Evolutionary conservation across 805 yeast genomes (phyloP).

Genomic region (Naumovozyma baii): DNA sequence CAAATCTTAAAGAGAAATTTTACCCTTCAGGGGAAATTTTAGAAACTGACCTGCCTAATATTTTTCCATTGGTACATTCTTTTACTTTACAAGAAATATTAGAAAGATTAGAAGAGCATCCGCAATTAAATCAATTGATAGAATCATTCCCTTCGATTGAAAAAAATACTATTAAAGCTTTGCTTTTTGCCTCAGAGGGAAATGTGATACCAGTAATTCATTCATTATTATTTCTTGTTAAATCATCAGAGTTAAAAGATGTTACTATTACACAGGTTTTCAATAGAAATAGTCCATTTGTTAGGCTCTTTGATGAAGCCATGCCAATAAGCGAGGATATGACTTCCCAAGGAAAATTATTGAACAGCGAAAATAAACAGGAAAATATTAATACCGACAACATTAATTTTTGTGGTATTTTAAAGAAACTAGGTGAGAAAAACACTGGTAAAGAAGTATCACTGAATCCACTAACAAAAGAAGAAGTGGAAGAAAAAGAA

Average conservation of each 20-base stretch:
- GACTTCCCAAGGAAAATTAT: too few species aligned
- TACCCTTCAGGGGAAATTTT: neutral
- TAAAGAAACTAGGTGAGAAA: too few species aligned
- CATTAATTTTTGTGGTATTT: too few species aligned
- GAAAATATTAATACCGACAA: too few species aligned
- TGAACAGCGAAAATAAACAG: too few species aligned
- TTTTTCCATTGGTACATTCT: neutral
- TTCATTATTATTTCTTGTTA: conserved; percentile 1
- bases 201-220: neutral
- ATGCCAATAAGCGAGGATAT: too few species aligned
- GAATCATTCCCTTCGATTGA: neutral
- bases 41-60: too few species aligned
- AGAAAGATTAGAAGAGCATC: neutral
- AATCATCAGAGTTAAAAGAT: too few species aligned
- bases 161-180: neutral
- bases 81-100: neutral
- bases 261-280: neutral
- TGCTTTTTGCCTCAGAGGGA: conserved; percentile 1
- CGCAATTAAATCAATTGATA: neutral
- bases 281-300: too few species aligned
- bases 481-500: too few species aligned
- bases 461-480: too few species aligned
- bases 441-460: too few species aligned
- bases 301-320: neutral
- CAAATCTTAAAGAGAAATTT: neutral